phyloP scores from a whole-genome alignment of 257 asterid species.

The Thymus mandschuricus region DNA sequence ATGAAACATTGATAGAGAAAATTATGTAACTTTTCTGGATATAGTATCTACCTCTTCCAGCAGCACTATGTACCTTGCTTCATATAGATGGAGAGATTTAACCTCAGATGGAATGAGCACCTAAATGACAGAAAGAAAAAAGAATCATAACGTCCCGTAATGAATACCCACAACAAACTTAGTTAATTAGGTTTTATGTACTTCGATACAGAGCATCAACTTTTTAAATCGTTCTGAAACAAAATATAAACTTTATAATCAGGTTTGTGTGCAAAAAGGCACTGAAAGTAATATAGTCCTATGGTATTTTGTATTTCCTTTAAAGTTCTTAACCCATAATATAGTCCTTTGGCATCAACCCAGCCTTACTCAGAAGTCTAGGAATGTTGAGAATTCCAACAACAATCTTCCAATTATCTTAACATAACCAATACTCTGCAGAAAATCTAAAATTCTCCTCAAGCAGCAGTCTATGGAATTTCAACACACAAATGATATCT shows the following conservation, averaged over 20 bases:
- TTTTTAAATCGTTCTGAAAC: too few relatives aligned
- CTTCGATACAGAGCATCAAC: not conserved
- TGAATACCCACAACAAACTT: conserved; percentile 9
- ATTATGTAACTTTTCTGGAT: conserved; percentile 1
- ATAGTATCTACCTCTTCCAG: conserved; percentile 71
- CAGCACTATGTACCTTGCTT: conserved; percentile 81
- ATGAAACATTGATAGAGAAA: conserved; percentile 16
- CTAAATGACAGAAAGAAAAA: conserved; percentile 35
- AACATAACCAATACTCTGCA: too few relatives aligned
- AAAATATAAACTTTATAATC: too few relatives aligned
- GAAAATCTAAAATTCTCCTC: not conserved
- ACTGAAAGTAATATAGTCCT: too few relatives aligned
- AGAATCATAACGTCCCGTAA: conserved; percentile 16
- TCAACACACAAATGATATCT: not conserved
- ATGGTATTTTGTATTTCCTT: too few relatives aligned
- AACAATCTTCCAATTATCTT: too few relatives aligned
- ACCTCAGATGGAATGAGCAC: conserved; percentile 80
- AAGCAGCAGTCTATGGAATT: conserved; percentile 1
- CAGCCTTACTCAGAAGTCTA: too few relatives aligned
- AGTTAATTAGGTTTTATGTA: not conserved
- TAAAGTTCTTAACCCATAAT: too few relatives aligned
- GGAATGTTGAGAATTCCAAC: too few relatives aligned
- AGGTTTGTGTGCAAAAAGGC: too few relatives aligned
- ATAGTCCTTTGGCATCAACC: too few relatives aligned
- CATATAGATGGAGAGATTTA: conserved; percentile 72